These are phyloP conservation scores for Diaporthe batatas DNA, from an alignment of 2,329 filamentous ascomycete species.

Conservation along the genomic window DNA sequence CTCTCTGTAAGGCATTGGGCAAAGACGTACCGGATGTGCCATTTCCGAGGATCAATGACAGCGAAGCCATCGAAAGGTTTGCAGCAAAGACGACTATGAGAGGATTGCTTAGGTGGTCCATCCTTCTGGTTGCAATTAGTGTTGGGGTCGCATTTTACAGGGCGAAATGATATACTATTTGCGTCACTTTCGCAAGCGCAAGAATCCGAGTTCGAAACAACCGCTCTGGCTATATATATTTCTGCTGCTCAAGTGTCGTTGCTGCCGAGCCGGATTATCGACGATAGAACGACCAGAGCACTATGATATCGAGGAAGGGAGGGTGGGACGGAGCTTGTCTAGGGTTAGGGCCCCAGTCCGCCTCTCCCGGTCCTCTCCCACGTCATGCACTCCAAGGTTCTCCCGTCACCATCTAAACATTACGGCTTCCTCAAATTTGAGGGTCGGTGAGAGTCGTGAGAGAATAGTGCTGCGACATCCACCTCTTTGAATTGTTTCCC, in stretches of 20 bases:
- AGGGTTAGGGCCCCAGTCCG: slow-evolving; percentile 1
- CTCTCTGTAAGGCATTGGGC: slow-evolving; percentile 55
- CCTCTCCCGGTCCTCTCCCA: too few relatives aligned
- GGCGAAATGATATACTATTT: background rate
- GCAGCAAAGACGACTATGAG: background rate
- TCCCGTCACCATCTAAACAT: too few relatives aligned
- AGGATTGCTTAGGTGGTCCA: slow-evolving; percentile 13
- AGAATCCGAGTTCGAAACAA: too few relatives aligned
- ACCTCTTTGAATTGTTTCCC: too few relatives aligned
- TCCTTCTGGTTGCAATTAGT: background rate
- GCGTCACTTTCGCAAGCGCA: too few relatives aligned
- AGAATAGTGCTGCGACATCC: background rate
- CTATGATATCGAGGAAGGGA: background rate
- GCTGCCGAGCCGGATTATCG: background rate
- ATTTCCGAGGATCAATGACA: slow-evolving; percentile 54
- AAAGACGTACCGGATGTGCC: slow-evolving; percentile 50
- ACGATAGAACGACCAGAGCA: background rate
- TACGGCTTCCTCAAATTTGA: background rate
- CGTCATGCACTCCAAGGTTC: too few relatives aligned
- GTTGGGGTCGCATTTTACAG: background rate
- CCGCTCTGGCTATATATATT: background rate
- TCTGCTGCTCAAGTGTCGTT: too few relatives aligned
- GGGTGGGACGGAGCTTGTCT: background rate
- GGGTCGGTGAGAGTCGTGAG: background rate
- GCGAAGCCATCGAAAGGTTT: slow-evolving; percentile 21